Percentiles rank a stretch among this genome's conserved stretches.
phyloP scores from a whole-genome alignment of 2,329 filamentous ascomycete genomes.

The Penicillium sclerotiorum region DNA sequence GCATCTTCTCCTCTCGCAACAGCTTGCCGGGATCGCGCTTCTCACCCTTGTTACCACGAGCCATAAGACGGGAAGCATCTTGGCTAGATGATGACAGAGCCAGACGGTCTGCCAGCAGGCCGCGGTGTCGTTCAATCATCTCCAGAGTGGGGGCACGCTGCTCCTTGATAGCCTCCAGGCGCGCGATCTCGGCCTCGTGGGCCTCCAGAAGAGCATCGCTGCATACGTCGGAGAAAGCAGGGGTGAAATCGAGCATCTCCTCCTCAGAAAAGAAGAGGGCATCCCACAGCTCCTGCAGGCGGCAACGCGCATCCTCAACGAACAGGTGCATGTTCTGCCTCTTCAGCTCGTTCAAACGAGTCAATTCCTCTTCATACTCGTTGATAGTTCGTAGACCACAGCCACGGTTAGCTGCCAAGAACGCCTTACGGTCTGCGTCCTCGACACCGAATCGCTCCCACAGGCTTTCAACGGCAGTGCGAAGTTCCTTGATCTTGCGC shows the following conservation, averaged over 20 bases:
- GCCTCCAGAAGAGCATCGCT: slow-evolving; percentile 93
- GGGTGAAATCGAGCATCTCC: slow-evolving; percentile 97
- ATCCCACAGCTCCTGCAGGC: slow-evolving; percentile 95
- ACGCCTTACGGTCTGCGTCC: slow-evolving; percentile 78
- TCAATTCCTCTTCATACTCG: slow-evolving; percentile 90
- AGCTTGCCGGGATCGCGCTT: slow-evolving; percentile 92
- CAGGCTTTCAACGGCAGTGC: slow-evolving; percentile 74
- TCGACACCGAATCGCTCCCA: slow-evolving; percentile 89
- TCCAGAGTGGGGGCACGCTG: slow-evolving; percentile 83
- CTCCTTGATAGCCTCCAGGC: slow-evolving; percentile 79
- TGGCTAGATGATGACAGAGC: slow-evolving; percentile 89
- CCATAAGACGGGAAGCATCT: slow-evolving; percentile 90
- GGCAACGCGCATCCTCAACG: slow-evolving; percentile 88
- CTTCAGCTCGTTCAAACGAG: slow-evolving; percentile 86
- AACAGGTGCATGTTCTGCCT: slow-evolving; percentile 93
- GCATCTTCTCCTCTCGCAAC: slow-evolving; percentile 95
- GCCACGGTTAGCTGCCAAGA: slow-evolving; percentile 84
- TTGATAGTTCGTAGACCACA: slow-evolving; percentile 91
- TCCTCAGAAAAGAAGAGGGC: slow-evolving; percentile 92
- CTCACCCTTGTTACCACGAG: slow-evolving; percentile 88
- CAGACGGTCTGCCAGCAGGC: slow-evolving; percentile 80
- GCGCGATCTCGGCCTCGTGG: slow-evolving; percentile 85
- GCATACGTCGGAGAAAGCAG: slow-evolving; percentile 95
- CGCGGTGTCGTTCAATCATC: slow-evolving; percentile 80
- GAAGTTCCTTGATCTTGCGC: slow-evolving; percentile 74